Evolutionary conservation across 1,284 basidiomycete genomes (phyloP).

Genomic region (Fistulinella cinereoalba): DNA sequence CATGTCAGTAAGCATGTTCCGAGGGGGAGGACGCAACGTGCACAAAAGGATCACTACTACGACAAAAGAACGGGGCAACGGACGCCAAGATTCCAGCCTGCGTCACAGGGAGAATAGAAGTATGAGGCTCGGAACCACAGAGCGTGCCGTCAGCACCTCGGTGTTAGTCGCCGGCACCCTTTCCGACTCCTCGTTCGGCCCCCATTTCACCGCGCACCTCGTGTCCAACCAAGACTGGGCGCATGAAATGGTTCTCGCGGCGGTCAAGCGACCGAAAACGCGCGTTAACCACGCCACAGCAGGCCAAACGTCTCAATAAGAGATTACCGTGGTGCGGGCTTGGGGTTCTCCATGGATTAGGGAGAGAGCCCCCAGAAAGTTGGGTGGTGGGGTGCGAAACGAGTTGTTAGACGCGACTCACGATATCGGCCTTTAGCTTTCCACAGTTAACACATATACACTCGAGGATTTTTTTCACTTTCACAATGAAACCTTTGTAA

Average conservation of each 20-base stretch:
- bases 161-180: conserved; percentile 39
- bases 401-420: conserved; percentile 81
- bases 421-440: conserved; percentile 94
- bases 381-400: conserved; percentile 88
- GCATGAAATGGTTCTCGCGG: conserved; percentile 67
- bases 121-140: conserved; percentile 39
- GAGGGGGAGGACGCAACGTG: conserved; percentile 34
- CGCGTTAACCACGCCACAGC: conserved; percentile 64
- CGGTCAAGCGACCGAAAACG: conserved; percentile 89
- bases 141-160: conserved; percentile 34
- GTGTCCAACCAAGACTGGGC: conserved; percentile 75
- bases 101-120: conserved; percentile 55
- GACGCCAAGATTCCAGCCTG: conserved; percentile 47
- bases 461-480: conserved; percentile 99
- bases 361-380: conserved; percentile 95
- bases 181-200: conserved; percentile 87
- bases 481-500: conserved; percentile 85
- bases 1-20: conserved; percentile 55
- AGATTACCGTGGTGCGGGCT: conserved; percentile 73
- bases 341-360: conserved; percentile 81
- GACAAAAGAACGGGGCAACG: conserved; percentile 40
- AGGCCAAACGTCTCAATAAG: conserved; percentile 79
- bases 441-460: conserved; percentile 99
- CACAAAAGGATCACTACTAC: conserved; percentile 30
- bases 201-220: conserved; percentile 88